Base-by-base conservation (phyloP, 495 filamentous ascomycete species). In the Apodospora peruviana region DNA sequence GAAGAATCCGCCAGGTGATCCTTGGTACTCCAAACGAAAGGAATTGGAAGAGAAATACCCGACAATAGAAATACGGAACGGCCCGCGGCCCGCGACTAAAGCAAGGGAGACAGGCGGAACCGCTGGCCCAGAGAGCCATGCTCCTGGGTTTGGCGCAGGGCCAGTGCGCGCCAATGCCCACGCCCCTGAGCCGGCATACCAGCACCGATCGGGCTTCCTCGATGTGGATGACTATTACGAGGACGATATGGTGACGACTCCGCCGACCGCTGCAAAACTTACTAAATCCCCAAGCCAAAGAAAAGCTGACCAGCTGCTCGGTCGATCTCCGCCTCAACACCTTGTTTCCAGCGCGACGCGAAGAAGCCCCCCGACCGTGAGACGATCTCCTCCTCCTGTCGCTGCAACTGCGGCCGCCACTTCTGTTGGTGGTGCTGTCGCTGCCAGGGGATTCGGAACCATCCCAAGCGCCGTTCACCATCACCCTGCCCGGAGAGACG, bases 1-100 rank as follows among this genome's bases (percentile, higher is more conserved):
- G 56, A 75, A 77, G 41, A 69, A 68, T 9, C 71, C 67, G 10
- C 71, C 70, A 1, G 57, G 41, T 12, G 71, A 74, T 10, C 54
- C 62, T 2, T 68, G 67, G 67, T 68, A 64, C 39, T 45, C 32
- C 23, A 53, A 52, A 39, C 58, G 65, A 40, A 59, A 43, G 8
- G 69, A 68, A 19, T 53, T 60, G 5, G 70, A 69, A 19, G 59
- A 43, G 21, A 48, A 41, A 8, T 45, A 45, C 22, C 45, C 45
- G 5, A 20, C 36, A 5, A 23, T 19, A 29, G 22, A 48, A 29
- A 40, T 40, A 10, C 36, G 45, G 17, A 48, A 16, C 17, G 43
- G 24, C 23, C 21, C 36, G 17, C 22, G 5, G 27, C 36, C 37
- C n/a, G 19, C 19, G 9, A 12, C 18, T 19, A 20, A 18, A 3